Percentiles rank a stretch among this genome's conserved stretches.
Conservation (phyloP, 352 stramenopile genomes). For the Phytophthora pini region DNA sequence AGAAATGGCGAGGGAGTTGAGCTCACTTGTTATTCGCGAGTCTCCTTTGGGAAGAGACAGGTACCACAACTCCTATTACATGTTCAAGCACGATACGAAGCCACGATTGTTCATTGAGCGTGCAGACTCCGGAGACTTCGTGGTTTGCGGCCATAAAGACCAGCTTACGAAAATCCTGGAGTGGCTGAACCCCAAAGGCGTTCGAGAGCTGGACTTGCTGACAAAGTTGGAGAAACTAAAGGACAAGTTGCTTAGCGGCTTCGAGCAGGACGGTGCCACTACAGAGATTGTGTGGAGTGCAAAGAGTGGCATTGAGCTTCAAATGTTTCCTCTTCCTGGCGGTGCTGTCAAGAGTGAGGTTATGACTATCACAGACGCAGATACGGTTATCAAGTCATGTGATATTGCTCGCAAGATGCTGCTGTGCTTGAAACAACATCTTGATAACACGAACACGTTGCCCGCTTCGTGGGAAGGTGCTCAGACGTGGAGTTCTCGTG, state of each 20-base stretch:
- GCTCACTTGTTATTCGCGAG: constrained; percentile 69
- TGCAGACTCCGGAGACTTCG: constrained; percentile 67
- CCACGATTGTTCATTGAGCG: constrained; percentile 73
- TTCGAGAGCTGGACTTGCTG: constrained; percentile 69
- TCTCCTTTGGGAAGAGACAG: constrained; percentile 73
- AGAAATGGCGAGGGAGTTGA: constrained; percentile 47
- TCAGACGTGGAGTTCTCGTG: constrained; percentile 48
- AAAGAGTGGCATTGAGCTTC: constrained; percentile 53
- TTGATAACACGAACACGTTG: constrained; percentile 62
- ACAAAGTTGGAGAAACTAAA: constrained; percentile 61
- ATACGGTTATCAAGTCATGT: constrained; percentile 50
- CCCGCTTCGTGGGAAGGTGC: constrained; percentile 53
- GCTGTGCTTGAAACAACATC: constrained; percentile 60
- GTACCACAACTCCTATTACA: constrained; percentile 82
- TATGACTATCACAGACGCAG: constrained; percentile 50
- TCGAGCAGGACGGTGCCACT: constrained; percentile 31
- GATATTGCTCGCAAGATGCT: constrained; percentile 68
- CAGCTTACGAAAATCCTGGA: constrained; percentile 56
- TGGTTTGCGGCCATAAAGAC: constrained; percentile 46
- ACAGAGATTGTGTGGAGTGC: constrained; percentile 32
- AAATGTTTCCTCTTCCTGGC: constrained; percentile 74
- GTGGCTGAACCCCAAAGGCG: constrained; percentile 82
- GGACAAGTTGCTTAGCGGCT: constrained; percentile 37
- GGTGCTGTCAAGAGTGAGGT: constrained; percentile 53
- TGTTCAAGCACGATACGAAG: constrained; percentile 76